These are phyloP conservation scores for Iodosphaeria phyllophila DNA, from an alignment of 2,329 filamentous ascomycete genomes.

Conservation along the genomic window DNA sequence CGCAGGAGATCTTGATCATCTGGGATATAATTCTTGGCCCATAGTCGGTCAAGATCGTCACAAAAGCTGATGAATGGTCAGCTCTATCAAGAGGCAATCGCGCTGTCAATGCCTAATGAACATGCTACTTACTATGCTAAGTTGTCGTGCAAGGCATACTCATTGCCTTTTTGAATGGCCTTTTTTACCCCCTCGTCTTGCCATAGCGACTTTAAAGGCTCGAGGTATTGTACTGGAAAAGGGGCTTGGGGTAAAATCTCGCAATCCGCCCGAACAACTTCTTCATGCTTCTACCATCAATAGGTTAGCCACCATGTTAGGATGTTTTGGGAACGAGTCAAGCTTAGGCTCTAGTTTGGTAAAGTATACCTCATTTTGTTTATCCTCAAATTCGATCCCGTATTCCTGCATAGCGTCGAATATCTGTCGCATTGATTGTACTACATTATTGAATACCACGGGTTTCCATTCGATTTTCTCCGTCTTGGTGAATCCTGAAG, in stretches of 20 bases:
- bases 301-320: conserved; percentile 11
- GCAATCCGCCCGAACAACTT: conserved; percentile 57
- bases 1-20: conserved; percentile 89
- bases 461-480: conserved; percentile 90
- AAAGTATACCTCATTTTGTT: conserved; percentile 54
- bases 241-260: conserved; percentile 71
- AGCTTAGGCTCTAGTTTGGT: no score
- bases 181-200: conserved; percentile 63
- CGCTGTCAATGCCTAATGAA: neutral
- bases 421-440: conserved; percentile 82
- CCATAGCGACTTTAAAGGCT: conserved; percentile 76
- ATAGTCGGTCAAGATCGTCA: conserved; percentile 55
- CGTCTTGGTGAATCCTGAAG: conserved; percentile 72
- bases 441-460: conserved; percentile 87
- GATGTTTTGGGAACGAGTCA: no score
- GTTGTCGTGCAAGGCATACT: conserved; percentile 93
- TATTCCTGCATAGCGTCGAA: conserved; percentile 82
- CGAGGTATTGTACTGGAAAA: conserved; percentile 59
- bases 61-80: conserved; percentile 60
- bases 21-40: conserved; percentile 63
- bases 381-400: conserved; percentile 57
- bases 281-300: conserved; percentile 48
- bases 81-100: conserved; percentile 7
- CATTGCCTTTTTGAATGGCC: conserved; percentile 85
- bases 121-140: conserved; percentile 57